Evolutionary conservation across 2,329 filamentous ascomycete genomes (phyloP), one percentile per base, ranked within the genome.

Genomic region (Coniochaeta sp.): DNA sequence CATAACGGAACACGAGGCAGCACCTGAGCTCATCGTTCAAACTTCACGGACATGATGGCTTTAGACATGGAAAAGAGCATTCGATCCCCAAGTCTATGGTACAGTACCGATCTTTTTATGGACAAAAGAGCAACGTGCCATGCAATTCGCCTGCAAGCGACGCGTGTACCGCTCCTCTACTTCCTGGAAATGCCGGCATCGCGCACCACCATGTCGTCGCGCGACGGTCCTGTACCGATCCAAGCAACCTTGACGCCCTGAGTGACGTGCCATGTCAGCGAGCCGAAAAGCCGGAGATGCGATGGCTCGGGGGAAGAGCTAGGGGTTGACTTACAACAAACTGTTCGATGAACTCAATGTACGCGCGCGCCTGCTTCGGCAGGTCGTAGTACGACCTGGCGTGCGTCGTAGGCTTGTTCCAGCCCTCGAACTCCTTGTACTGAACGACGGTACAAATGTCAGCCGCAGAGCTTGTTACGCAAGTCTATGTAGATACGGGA

Each of bases 391-490:
- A 91, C 62, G 75, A 80, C 71, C 80, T 85, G 58, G 79, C 76
- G 55, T 81, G 79, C 7, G 84, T 85, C 0, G 85, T 91, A 38
- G 81, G 76, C 68, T 77, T 79, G 68, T 89, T 80, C 89, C 89
- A 92, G 55, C 89, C 89, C 19, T 82, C 79, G 61, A 92, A 73
- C 58, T 86, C 88, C 67, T 85, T 79, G 74, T 91, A 91, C 50
- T 55, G 17, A 30, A 55, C 3, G 17, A 32, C 26, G 34, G 19
- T 54, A 32, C 5, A 10, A 17, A 55, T 55, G 17, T 55, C 16
- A 34, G 50, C 10, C n/a, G 16, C 17, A 17, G 32, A 16, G 6
- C 10, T 55, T 32, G 7, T 14, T 12, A 36, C 34, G 9, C 30
- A 32, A 4, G 30, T 32, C 19, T 22, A 54, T 54, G 47, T 24